A percentile compares a stretch with the other conserved stretches of the same genome.
Evolutionary conservation across 1,139 yeast species (phyloP).

Genomic region (Hansenula sp.): DNA sequence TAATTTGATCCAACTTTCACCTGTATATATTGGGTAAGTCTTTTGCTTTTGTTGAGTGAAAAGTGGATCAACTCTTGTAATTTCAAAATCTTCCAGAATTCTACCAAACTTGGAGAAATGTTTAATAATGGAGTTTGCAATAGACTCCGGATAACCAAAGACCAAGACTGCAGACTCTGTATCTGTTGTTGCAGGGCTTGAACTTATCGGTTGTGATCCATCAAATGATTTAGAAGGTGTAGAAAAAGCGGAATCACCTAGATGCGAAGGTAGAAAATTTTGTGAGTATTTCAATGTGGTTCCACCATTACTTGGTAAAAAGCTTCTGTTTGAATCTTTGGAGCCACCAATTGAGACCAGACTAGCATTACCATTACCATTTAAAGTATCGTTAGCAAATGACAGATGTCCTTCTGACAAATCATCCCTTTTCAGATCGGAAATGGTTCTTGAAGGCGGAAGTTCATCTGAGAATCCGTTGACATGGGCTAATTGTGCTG

Average conservation of each 20-base stretch:
- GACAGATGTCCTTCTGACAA: slow-evolving; percentile 17
- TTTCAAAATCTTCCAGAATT: slow-evolving; percentile 71
- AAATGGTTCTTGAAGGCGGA: slow-evolving; percentile 23
- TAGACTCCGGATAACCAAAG: slow-evolving; percentile 83
- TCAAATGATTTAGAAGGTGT: slow-evolving; percentile 17
- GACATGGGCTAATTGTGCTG: slow-evolving; percentile 15
- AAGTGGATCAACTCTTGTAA: slow-evolving; percentile 23
- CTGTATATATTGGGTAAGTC: slow-evolving; percentile 68
- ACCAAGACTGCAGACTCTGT: slow-evolving; percentile 70
- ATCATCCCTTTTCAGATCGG: slow-evolving; percentile 22
- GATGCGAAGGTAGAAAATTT: slow-evolving; percentile 10
- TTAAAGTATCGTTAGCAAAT: slow-evolving; percentile 8
- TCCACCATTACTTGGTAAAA: slow-evolving; percentile 2
- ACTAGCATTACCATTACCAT: slow-evolving; percentile 5
- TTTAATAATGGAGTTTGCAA: slow-evolving; percentile 62
- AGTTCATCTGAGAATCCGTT: slow-evolving; percentile 23
- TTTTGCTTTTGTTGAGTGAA: slow-evolving; percentile 19
- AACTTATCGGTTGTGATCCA: slow-evolving; percentile 25
- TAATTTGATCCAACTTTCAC: slow-evolving; percentile 83
- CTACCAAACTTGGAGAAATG: slow-evolving; percentile 81
- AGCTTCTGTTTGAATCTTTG: slow-evolving; percentile 1
- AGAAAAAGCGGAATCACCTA: slow-evolving; percentile 8
- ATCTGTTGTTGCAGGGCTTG: slow-evolving; percentile 12
- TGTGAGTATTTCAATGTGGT: slow-evolving; percentile 1
- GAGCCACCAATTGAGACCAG: slow-evolving; percentile 2